Conservation (phyloP, 2,329 filamentous ascomycete species). For the Curvularia sp. region DNA sequence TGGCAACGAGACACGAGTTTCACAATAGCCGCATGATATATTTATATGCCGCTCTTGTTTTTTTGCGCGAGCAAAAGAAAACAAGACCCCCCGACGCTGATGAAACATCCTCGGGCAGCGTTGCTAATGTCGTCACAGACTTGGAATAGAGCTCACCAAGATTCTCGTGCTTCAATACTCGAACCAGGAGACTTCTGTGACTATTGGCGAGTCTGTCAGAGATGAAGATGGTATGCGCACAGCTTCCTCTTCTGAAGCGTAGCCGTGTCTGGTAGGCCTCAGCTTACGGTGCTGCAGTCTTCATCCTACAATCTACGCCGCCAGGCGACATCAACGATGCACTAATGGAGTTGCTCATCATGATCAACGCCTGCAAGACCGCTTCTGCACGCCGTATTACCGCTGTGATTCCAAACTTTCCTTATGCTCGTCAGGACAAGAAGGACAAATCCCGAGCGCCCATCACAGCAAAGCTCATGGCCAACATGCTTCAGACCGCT, state of each 20-base stretch:
- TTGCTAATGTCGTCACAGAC: slow-evolving; percentile 56
- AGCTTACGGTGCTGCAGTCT: slow-evolving; percentile 65
- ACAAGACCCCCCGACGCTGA: background rate
- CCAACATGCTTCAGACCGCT: slow-evolving; percentile 95
- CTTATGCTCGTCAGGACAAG: slow-evolving; percentile 96
- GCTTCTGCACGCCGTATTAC: slow-evolving; percentile 90
- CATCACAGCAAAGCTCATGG: slow-evolving; percentile 93
- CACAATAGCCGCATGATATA: background rate
- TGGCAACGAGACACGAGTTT: background rate
- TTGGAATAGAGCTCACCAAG: slow-evolving; percentile 79
- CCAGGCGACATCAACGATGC: slow-evolving; percentile 98
- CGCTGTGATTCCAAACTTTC: slow-evolving; percentile 94
- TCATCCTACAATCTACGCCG: slow-evolving; percentile 93
- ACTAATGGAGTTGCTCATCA: slow-evolving; percentile 97
- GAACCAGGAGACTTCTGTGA: slow-evolving; percentile 87
- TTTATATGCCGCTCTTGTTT: background rate
- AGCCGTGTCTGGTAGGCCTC: slow-evolving; percentile 6
- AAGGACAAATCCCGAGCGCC: slow-evolving; percentile 96
- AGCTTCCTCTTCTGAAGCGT: slow-evolving; percentile 6
- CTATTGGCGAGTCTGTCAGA: slow-evolving; percentile 92
- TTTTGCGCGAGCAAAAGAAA: background rate
- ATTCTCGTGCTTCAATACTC: slow-evolving; percentile 84
- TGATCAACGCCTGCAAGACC: slow-evolving; percentile 94
- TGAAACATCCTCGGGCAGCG: slow-evolving; percentile 4
- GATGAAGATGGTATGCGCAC: slow-evolving; percentile 81